Base-by-base conservation (phyloP, 2,329 filamentous ascomycete species). In the Cladosporium velox region DNA sequence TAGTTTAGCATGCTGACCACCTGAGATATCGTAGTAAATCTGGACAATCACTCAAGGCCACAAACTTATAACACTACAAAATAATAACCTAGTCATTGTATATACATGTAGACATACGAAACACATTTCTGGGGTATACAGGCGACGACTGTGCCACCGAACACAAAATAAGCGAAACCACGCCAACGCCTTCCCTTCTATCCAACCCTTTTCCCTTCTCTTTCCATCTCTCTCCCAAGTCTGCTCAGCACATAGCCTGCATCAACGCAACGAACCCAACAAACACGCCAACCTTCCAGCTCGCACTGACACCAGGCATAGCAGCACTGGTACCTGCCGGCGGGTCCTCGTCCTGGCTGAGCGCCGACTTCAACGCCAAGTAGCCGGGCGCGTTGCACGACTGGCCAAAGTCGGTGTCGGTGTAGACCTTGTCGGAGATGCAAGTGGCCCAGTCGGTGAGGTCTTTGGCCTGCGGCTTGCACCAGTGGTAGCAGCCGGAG, bases 401-500 rank as follows among this genome's bases (percentile, higher is more conserved):
- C 51, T 64, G 51, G 15, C 61, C 61, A 24, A 64, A 64, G 26
- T 64, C 32, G 51, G 38, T 32, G 34, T 57, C 35, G 34, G 49
- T 41, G 61, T 64, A 64, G 51, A 64, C 61, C 34, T 64, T 32
- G 35, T 64, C 61, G 34, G 61, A 47, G 7, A 64, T 47, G 51
- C 61, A 64, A 15, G 61, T 55, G 10, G 61, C 61, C 61, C 61
- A 64, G 51, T 55, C 61, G 18, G 51, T 47, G 24, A 30, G 3
- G 26, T 57, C 51, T 35, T 57, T 57, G 51, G 35, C 51, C 7
- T 55, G 14, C 8, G 61, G 61, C 35, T 64, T 38, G 61, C 61
- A 64, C 51, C 51, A 64, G 51, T 64, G 61, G 51, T 57, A 57
- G 61, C 61, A 64, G 51, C 61, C 61, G 11, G 61, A 54, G 51